Base-by-base conservation (phyloP, 2,329 filamentous ascomycete genomes). In the Colletotrichum echinochloae region DNA sequence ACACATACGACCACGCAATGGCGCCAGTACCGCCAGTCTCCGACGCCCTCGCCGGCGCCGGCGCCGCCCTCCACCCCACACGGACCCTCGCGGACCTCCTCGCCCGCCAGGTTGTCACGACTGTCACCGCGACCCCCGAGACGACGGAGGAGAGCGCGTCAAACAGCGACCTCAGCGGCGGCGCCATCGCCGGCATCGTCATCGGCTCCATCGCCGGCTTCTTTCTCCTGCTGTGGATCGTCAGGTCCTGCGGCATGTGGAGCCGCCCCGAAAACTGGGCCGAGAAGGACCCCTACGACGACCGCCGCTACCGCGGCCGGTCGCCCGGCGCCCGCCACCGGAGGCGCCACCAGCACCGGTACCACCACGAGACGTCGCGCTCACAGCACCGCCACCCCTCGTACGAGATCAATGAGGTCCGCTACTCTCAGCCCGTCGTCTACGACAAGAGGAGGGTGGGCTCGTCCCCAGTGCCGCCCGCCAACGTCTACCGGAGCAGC, bases 151-250 rank as follows among this genome's bases (percentile, higher is more conserved):
- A 74, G 18, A 69, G 72, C 8, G 61, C 72, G 2, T 74, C 74
- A 0, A 56, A 72, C 39, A 76, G 69, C n/a, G 73, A 65, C 14
- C 79, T 87, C 16, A 81, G 78, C 51, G 84, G 83, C 59, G 85
- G 85, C 55, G 84, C 83, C 56, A 87, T 87, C 60, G 85, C 84
- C 0, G 85, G 85, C 55, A 87, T 87, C 69, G 83, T 87, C 56
- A 82, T 87, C 71, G 85, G 84, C 26, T 83, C 83, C 30, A 78
- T 87, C 61, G 79, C 75, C 55, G 84, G 84, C n/a, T 74, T 84
- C 49, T 76, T 87, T 16, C 77, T 86, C 0, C 68, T 87, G 4
- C 70, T 83, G 44, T 87, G 85, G 85, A 76, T 87, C 71, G 64
- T 86, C 72, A 79, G 81, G 7, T 85, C 83, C 2, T 86, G 83